phyloP scores from a whole-genome alignment of 2,329 filamentous ascomycete species.

The Penicillium sp. region DNA sequence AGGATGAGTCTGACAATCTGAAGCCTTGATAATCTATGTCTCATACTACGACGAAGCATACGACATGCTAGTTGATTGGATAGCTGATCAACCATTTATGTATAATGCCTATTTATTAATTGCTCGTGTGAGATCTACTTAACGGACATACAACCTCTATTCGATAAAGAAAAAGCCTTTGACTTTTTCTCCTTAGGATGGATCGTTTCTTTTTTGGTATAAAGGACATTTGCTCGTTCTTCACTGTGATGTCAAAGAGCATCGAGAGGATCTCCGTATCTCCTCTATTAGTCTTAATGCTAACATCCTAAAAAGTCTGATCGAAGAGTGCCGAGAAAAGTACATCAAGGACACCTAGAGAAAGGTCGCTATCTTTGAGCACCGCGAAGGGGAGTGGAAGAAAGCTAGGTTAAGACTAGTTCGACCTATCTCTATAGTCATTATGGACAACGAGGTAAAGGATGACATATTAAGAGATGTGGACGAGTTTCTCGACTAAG shows the following conservation, averaged over 20 bases:
- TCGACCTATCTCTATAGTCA: constrained; percentile 24
- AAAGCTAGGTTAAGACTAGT: constrained; percentile 26
- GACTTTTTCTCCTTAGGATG: constrained; percentile 30
- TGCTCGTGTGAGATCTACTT: constrained; percentile 19
- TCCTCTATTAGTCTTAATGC: constrained; percentile 29
- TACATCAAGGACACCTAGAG: constrained; percentile 38
- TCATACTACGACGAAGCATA: constrained; percentile 29
- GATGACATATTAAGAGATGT: constrained; percentile 42
- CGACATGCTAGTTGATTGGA: constrained; percentile 27
- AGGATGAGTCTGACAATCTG: constrained; percentile 19
- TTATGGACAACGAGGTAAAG: constrained; percentile 27
- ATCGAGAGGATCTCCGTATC: constrained; percentile 27
- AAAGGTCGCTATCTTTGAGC: constrained; percentile 38
- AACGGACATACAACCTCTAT: constrained; percentile 23
- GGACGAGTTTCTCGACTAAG: constrained; percentile 45
- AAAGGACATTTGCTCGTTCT: constrained; percentile 35
- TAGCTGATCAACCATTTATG: constrained; percentile 25
- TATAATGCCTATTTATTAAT: constrained; percentile 25
- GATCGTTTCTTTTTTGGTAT: constrained; percentile 30
- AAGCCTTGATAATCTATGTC: constrained; percentile 28
- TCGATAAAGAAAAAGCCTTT: constrained; percentile 25
- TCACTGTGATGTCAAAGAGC: constrained; percentile 27
- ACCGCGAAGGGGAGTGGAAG: constrained; percentile 33
- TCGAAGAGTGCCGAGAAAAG: constrained; percentile 37
- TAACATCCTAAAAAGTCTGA: constrained; percentile 36